phyloP scores from a whole-genome alignment of 176 grass and related monocot genomes.

The Musa beccarii region DNA sequence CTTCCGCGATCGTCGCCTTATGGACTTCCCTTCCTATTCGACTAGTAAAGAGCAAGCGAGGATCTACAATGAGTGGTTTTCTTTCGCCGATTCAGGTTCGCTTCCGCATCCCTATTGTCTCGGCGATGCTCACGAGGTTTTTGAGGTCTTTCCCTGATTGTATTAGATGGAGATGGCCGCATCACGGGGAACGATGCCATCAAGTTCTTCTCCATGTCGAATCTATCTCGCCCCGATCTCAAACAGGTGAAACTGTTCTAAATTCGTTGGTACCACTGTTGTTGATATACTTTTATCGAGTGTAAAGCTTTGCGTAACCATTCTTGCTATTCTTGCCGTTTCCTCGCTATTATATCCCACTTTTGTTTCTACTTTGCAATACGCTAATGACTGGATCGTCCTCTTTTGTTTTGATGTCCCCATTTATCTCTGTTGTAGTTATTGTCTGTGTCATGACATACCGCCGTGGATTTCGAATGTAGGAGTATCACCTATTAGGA shows the following conservation, averaged over 20 bases:
- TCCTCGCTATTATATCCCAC: too few relatives aligned
- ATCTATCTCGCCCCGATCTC: constrained; percentile 61
- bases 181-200: constrained; percentile 87
- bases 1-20: neutral
- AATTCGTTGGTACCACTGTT: neutral
- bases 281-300: too few relatives aligned
- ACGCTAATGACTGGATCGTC: too few relatives aligned
- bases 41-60: constrained; percentile 53
- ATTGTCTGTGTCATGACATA: too few relatives aligned
- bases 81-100: constrained; percentile 70
- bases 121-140: constrained; percentile 5
- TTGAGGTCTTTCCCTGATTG: neutral
- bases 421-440: too few relatives aligned
- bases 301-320: too few relatives aligned
- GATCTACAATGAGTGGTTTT: constrained; percentile 78
- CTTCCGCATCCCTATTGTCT: neutral
- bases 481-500: too few relatives aligned
- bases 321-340: too few relatives aligned
- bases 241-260: constrained; percentile 44
- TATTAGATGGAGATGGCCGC: constrained; percentile 76
- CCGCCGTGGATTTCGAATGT: too few relatives aligned
- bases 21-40: constrained; percentile 61
- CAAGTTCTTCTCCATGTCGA: constrained; percentile 84
- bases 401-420: too few relatives aligned
- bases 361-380: too few relatives aligned